phyloP scores from a whole-genome alignment of 1,284 basidiomycete species.

The Ceratobasidium sp. region DNA sequence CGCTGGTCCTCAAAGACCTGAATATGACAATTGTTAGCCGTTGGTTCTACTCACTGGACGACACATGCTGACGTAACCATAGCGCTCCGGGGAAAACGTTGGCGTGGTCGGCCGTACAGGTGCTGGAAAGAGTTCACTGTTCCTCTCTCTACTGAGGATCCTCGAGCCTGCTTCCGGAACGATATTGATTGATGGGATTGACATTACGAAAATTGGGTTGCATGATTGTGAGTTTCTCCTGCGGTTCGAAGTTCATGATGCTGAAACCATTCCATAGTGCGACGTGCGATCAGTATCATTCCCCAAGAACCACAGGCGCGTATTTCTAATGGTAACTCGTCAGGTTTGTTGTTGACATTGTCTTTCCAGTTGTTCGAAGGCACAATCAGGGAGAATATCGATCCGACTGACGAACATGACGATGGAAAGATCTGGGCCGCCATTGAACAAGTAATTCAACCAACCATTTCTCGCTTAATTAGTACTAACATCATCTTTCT shows the following conservation, averaged over 20 bases:
- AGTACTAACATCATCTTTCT: slow-evolving; percentile 14
- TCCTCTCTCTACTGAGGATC: slow-evolving; percentile 78
- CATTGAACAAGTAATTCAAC: slow-evolving; percentile 72
- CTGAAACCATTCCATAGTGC: slow-evolving; percentile 62
- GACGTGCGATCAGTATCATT: slow-evolving; percentile 87
- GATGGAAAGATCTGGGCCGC: slow-evolving; percentile 89
- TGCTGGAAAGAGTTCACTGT: slow-evolving; percentile 90
- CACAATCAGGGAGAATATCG: slow-evolving; percentile 86
- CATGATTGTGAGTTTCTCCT: slow-evolving; percentile 70
- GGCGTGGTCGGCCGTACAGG: slow-evolving; percentile 92
- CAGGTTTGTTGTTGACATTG: background rate
- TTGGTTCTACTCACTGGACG: background rate
- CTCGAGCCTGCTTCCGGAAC: slow-evolving; percentile 85
- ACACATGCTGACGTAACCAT: background rate
- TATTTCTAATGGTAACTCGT: slow-evolving; percentile 46
- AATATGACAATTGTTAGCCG: slow-evolving; percentile 71
- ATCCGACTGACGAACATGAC: slow-evolving; percentile 76
- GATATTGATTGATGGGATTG: slow-evolving; percentile 86
- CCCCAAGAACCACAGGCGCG: slow-evolving; percentile 70
- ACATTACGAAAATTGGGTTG: slow-evolving; percentile 86
- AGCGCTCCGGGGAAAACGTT: slow-evolving; percentile 74
- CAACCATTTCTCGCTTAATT: slow-evolving; percentile 23
- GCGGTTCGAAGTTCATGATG: slow-evolving; percentile 16
- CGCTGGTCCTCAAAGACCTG: slow-evolving; percentile 82
- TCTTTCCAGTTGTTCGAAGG: slow-evolving; percentile 85